Evolutionary conservation across 495 filamentous ascomycete genomes (phyloP).

Genomic region (Bryoglossum gracile): DNA sequence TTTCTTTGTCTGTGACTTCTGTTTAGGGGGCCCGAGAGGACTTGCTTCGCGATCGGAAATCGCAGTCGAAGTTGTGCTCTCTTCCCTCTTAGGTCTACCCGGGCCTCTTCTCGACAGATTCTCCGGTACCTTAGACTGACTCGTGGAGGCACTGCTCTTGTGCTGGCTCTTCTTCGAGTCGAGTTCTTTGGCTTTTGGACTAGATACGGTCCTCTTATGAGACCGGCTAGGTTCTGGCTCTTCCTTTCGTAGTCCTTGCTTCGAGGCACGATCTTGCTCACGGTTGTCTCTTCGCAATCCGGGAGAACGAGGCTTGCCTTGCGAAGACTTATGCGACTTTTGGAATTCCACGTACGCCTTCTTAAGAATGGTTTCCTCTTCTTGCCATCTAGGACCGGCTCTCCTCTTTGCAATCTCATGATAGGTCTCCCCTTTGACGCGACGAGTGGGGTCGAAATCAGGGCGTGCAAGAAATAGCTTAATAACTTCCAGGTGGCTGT

Average conservation of each 20-base stretch:
- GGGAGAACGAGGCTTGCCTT: constrained; percentile 43
- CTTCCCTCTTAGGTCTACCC: constrained; percentile 41
- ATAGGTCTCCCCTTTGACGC: constrained; percentile 66
- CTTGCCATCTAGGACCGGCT: constrained; percentile 79
- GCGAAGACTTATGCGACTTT: constrained; percentile 34
- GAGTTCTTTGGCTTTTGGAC: constrained; percentile 33
- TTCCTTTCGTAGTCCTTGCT: constrained; percentile 39
- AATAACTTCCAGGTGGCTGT: constrained; percentile 69
- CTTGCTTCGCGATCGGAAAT: constrained; percentile 48
- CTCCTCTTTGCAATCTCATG: constrained; percentile 75
- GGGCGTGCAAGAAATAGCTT: constrained; percentile 67
- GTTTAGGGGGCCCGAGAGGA: constrained; percentile 34
- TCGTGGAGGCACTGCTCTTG: constrained; percentile 16
- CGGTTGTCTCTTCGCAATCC: constrained; percentile 42
- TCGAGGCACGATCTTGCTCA: constrained; percentile 45
- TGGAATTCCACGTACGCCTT: constrained; percentile 64
- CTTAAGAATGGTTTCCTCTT: constrained; percentile 77
- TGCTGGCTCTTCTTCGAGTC: constrained; percentile 17
- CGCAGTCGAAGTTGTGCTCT: constrained; percentile 29
- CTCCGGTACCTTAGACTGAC: constrained; percentile 21
- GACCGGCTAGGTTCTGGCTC: constrained; percentile 30
- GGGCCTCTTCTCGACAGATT: constrained; percentile 36
- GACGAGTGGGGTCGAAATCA: constrained; percentile 69
- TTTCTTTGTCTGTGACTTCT: constrained; percentile 24
- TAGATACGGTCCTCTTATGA: constrained; percentile 42